A percentile compares a stretch with the other conserved stretches of the same genome.
Conservation (phyloP, 306 rosid species). For the Quercus alba region DNA sequence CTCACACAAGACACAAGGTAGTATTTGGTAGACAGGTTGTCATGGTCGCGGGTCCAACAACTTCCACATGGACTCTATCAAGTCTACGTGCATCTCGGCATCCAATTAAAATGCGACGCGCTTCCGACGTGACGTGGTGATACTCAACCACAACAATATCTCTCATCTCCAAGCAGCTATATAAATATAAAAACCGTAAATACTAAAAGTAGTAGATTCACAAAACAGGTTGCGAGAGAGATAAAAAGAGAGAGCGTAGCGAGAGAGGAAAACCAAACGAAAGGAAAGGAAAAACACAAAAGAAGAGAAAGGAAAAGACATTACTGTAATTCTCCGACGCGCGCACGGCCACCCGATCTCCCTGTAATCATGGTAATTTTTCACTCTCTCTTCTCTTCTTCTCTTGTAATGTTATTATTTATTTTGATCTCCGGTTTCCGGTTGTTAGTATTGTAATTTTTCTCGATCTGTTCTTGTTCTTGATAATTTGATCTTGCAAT, state of each 20-base stretch:
- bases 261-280: background rate
- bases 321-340: constrained; percentile 11
- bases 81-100: background rate
- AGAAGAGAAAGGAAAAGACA: constrained; percentile 1
- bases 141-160: background rate
- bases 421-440: background rate
- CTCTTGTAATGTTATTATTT: background rate
- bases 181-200: background rate
- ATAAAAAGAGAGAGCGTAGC: background rate
- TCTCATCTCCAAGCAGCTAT: background rate
- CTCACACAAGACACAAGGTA: too few relatives aligned
- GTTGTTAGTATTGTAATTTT: background rate
- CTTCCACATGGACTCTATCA: background rate
- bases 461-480: background rate
- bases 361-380: constrained; percentile 26
- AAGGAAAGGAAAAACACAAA: background rate
- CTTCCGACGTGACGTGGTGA: background rate
- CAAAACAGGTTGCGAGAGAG: too few relatives aligned
- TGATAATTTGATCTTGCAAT: background rate
- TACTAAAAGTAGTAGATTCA: background rate
- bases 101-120: background rate
- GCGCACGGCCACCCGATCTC: constrained; percentile 16
- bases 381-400: background rate
- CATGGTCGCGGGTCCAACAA: too few relatives aligned
- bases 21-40: too few relatives aligned